These are phyloP conservation scores for Kazachstania taianensis DNA, from an alignment of 805 yeast genomes.

Conservation along the genomic window DNA sequence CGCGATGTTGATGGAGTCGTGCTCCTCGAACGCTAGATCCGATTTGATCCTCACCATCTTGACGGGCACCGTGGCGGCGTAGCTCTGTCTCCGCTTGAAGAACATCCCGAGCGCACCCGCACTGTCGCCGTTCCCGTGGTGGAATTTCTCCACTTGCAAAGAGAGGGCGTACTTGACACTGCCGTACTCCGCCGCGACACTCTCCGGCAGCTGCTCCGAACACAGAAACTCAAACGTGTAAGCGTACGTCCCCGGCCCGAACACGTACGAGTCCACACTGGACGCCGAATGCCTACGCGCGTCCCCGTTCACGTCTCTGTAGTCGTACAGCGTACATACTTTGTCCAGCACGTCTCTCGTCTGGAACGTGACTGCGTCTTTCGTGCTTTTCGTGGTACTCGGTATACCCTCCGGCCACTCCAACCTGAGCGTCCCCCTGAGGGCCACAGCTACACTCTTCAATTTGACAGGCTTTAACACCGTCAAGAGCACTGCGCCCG, in stretches of 20 bases:
- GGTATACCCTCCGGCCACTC: constrained; percentile 98
- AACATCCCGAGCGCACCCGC: no score
- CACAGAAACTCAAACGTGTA: constrained; percentile 86
- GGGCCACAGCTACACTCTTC: constrained; percentile 46
- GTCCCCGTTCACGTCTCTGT: neutral
- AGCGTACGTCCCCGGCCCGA: constrained; percentile 78
- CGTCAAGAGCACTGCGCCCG: constrained; percentile 66
- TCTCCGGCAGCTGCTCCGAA: constrained; percentile 72
- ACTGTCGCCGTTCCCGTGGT: no score
- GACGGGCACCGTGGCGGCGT: neutral
- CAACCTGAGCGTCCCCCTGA: constrained; percentile 60
- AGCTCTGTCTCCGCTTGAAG: neutral
- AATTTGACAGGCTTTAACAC: constrained; percentile 61
- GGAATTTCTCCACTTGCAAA: constrained; percentile 29
- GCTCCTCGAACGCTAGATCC: constrained; percentile 69
- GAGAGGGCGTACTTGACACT: constrained; percentile 58
- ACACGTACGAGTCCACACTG: constrained; percentile 31
- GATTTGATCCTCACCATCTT: constrained; percentile 60
- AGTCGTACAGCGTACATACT: neutral
- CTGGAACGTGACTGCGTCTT: no score
- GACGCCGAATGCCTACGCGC: no score
- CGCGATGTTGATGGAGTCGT: constrained; percentile 82
- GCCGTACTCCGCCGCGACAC: constrained; percentile 70
- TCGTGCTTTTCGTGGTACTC: no score
- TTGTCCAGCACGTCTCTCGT: neutral